These are phyloP conservation scores for Falciphora oryzae DNA, from an alignment of 2,329 filamentous ascomycete species.

Conservation along the genomic window DNA sequence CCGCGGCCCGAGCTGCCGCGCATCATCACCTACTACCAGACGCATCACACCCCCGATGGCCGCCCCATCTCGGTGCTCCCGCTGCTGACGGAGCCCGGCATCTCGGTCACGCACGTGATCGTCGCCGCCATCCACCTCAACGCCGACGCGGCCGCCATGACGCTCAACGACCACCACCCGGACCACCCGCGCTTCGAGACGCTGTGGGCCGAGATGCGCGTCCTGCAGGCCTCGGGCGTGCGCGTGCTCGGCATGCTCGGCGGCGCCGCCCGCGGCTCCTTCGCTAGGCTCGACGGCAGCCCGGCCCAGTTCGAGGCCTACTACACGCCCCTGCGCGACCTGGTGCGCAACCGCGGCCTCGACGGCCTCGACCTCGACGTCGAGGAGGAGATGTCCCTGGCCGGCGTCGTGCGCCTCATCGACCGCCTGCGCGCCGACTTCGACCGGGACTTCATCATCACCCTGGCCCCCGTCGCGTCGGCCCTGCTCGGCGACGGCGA, in stretches of 20 bases:
- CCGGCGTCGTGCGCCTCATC: constrained; percentile 56
- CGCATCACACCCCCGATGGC: constrained; percentile 31
- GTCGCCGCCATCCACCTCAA: constrained; percentile 77
- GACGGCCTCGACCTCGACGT: constrained; percentile 69
- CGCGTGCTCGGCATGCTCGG: constrained; percentile 78
- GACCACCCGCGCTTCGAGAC: constrained; percentile 54
- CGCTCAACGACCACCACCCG: constrained; percentile 69
- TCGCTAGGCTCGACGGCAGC: constrained; percentile 47
- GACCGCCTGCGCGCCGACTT: constrained; percentile 62
- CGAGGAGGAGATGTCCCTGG: constrained; percentile 65
- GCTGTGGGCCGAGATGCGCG: constrained; percentile 65
- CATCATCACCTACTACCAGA: constrained; percentile 35
- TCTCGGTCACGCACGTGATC: constrained; percentile 63
- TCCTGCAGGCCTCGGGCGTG: constrained; percentile 63
- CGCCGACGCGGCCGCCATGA: constrained; percentile 55
- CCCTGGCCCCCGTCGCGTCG: constrained; percentile 70
- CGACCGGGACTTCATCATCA: constrained; percentile 63
- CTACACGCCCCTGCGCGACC: constrained; percentile 58
- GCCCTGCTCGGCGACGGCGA: constrained; percentile 55
- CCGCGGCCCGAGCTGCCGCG: constrained; percentile 22
- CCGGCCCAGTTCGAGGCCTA: constrained; percentile 54
- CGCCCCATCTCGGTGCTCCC: constrained; percentile 35
- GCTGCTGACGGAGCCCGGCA: constrained; percentile 30
- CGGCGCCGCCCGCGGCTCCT: constrained; percentile 69
- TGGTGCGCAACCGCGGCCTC: constrained; percentile 52